phyloP scores from a whole-genome alignment of 2,329 filamentous ascomycete genomes.

The Botrytis cinerea region DNA sequence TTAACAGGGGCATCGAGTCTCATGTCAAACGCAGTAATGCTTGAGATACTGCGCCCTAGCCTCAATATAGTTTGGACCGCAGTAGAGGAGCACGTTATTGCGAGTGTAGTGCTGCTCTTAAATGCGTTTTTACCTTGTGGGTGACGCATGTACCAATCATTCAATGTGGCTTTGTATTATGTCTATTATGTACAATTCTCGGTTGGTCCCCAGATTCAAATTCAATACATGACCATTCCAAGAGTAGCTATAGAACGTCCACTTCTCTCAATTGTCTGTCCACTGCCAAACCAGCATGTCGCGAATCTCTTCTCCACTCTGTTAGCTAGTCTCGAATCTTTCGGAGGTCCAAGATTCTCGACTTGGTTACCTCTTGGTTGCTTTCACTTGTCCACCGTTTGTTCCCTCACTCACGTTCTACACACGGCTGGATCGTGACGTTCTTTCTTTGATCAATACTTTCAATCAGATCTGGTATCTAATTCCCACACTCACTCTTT shows the following conservation, averaged over 20 bases:
- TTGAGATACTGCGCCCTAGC: constrained; percentile 5
- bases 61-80: constrained; percentile 5
- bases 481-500: constrained; percentile 11
- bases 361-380: constrained; percentile 32
- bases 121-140: background rate
- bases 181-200: constrained; percentile 4
- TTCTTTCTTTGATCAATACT: constrained; percentile 29
- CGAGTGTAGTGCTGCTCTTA: constrained; percentile 3
- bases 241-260: constrained; percentile 13
- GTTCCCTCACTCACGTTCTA: constrained; percentile 33
- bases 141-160: constrained; percentile 14
- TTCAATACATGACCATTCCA: constrained; percentile 13
- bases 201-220: constrained; percentile 16
- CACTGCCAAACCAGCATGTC: constrained; percentile 20
- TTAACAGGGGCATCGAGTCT: constrained; percentile 15
- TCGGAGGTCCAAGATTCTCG: constrained; percentile 27
- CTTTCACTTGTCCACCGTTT: constrained; percentile 27
- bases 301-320: constrained; percentile 25
- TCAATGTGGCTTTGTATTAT: constrained; percentile 1
- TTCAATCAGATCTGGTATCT: constrained; percentile 26
- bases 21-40: constrained; percentile 22
- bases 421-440: constrained; percentile 42
- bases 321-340: constrained; percentile 20
- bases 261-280: background rate
- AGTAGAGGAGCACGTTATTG: constrained; percentile 5